phyloP scores from a whole-genome alignment of 768 basidiomycete species.

The Mrakia blollopis region DNA sequence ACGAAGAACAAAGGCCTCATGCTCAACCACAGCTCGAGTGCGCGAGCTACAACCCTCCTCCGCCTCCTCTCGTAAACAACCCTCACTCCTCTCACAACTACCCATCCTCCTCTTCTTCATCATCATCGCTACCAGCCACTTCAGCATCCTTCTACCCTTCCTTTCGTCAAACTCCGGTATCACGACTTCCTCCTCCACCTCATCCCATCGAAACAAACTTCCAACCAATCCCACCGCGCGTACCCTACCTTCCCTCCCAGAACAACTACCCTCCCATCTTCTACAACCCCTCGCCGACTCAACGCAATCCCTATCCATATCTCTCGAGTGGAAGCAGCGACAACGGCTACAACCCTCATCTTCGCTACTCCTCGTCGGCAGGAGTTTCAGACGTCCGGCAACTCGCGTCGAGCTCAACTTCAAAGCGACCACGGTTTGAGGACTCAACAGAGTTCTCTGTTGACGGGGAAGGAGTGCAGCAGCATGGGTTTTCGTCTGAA shows the following conservation, averaged over 20 bases:
- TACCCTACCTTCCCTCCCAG: neutral
- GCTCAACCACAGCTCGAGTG: neutral
- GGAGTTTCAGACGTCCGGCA: neutral
- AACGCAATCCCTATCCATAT: neutral
- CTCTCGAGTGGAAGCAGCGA: neutral
- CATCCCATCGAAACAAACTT: neutral
- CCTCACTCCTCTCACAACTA: neutral
- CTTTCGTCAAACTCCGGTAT: neutral
- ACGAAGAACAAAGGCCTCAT: too few species aligned
- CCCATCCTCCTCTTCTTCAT: neutral
- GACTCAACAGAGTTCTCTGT: neutral
- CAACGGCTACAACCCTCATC: neutral
- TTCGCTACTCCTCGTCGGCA: too few species aligned
- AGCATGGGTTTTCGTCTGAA: neutral
- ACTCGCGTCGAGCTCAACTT: too few species aligned
- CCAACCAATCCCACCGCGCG: neutral
- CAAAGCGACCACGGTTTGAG: neutral
- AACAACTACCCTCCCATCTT: neutral
- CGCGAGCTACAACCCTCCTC: neutral
- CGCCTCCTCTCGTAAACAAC: conserved; percentile 1
- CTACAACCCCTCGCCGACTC: neutral
- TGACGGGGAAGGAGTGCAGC: neutral
- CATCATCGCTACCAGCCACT: neutral
- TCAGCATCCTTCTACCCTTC: neutral
- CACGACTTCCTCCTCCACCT: neutral